Percentiles rank a stretch among this genome's conserved stretches.
Evolutionary conservation across 2,329 filamentous ascomycete species (phyloP).

Genomic region (Aureobasidium sp.): DNA sequence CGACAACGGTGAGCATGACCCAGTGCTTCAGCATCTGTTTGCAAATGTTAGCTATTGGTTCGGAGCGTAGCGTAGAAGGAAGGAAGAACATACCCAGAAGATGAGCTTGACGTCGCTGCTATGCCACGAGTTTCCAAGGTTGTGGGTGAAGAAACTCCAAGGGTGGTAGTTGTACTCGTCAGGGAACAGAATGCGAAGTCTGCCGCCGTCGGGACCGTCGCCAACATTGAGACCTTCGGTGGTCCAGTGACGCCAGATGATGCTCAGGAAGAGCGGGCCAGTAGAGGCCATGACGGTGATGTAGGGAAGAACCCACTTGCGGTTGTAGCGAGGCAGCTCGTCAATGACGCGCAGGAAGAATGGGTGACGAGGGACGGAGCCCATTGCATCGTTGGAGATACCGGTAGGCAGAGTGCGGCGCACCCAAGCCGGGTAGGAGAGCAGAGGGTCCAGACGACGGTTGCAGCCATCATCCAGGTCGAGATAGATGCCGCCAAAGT

Average conservation of each 20-base stretch:
- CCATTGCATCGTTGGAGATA: slow-evolving; percentile 76
- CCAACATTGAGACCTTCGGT: slow-evolving; percentile 37
- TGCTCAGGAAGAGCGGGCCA: slow-evolving; percentile 65
- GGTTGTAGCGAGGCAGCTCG: slow-evolving; percentile 56
- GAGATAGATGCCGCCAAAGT: slow-evolving; percentile 73
- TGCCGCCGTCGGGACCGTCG: slow-evolving; percentile 34
- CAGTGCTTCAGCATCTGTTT: slow-evolving; percentile 40
- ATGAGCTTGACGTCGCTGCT: slow-evolving; percentile 54
- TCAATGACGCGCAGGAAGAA: slow-evolving; percentile 65
- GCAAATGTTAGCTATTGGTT: slow-evolving; percentile 15
- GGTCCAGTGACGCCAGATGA: slow-evolving; percentile 68
- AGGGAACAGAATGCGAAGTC: slow-evolving; percentile 59
- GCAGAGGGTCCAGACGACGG: slow-evolving; percentile 57
- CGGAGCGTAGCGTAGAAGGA: neutral
- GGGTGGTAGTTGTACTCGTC: slow-evolving; percentile 59
- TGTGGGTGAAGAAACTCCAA: slow-evolving; percentile 65
- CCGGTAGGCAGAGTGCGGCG: slow-evolving; percentile 66
- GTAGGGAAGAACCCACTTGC: slow-evolving; percentile 61
- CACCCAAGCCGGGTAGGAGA: slow-evolving; percentile 60
- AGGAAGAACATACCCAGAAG: slow-evolving; percentile 45
- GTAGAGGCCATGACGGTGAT: slow-evolving; percentile 74
- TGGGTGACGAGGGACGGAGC: slow-evolving; percentile 60
- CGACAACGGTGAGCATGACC: slow-evolving; percentile 44
- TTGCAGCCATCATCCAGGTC: slow-evolving; percentile 67
- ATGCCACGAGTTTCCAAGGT: slow-evolving; percentile 58